These are phyloP conservation scores for Capronia epimyces DNA, from an alignment of 2,329 filamentous ascomycete genomes.

Conservation along the genomic window DNA sequence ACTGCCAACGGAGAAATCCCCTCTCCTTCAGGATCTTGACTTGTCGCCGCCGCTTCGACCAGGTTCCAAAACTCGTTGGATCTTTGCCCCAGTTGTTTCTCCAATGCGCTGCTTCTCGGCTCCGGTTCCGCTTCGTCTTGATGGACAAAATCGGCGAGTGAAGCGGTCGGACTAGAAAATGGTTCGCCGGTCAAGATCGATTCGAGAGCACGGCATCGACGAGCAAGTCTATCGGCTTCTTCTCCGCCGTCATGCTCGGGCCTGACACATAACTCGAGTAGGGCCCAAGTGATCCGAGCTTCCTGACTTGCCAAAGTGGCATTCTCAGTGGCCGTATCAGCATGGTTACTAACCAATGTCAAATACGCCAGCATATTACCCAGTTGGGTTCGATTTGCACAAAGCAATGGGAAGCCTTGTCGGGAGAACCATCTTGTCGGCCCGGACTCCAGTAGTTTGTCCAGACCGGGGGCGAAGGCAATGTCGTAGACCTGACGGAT, in stretches of 20 bases:
- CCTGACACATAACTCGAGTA: conserved; percentile 51
- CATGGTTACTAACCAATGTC: conserved; percentile 31
- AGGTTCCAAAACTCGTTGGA: conserved; percentile 79
- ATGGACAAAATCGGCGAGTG: conserved; percentile 28
- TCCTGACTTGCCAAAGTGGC: conserved; percentile 30
- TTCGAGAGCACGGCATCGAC: conserved; percentile 24
- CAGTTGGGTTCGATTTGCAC: conserved; percentile 54
- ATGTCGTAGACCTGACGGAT: conserved; percentile 67
- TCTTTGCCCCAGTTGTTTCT: conserved; percentile 52
- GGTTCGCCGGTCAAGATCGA: conserved; percentile 26
- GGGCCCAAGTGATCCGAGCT: conserved; percentile 52
- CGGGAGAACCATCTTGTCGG: conserved; percentile 63
- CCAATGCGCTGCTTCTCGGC: conserved; percentile 33
- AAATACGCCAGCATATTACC: conserved; percentile 64
- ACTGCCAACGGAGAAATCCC: conserved; percentile 14
- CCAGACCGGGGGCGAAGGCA: conserved; percentile 69
- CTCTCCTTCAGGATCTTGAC: conserved; percentile 42
- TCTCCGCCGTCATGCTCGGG: conserved; percentile 25
- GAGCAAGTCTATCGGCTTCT: conserved; percentile 32
- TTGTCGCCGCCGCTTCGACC: conserved; percentile 65
- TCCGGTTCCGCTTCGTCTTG: conserved; percentile 26
- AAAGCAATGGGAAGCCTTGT: conserved; percentile 49
- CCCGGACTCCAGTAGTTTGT: conserved; percentile 68
- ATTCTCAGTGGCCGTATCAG: conserved; percentile 18
- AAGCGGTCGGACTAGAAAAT: conserved; percentile 22